Base-by-base conservation (phyloP, 208 protist species). In the Trichomonas tenax region DNA sequence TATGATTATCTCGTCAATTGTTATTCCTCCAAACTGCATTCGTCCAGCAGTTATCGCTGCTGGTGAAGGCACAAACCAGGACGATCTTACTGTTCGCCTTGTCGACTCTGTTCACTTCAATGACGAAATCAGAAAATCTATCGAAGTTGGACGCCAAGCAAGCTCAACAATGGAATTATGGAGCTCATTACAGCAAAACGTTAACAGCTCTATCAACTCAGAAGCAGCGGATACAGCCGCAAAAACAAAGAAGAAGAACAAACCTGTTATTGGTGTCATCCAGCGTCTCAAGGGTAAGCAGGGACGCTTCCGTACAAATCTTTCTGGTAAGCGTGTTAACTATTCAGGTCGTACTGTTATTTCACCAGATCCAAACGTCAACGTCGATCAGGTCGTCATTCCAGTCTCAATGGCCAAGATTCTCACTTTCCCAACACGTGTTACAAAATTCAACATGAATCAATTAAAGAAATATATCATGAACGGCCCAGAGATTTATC, bases 241-340 rank as follows among this genome's bases (percentile, higher is more conserved):
- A 0, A 49, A 51, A 96, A 90, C n/a, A 21, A 46, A 48, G 23
- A 82, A 82, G 14, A 95, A 90, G 86, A 36, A 49, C 82, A 63
- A 95, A 96, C 97, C 97, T 15, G 97, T 97, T 86, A 98, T 96
- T 44, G 97, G 97, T 46, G 98, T 99, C 96, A 98, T 98, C 72
- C 99, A 99, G 97, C 97, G 99, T 40, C 97, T 99, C 48, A 99
- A 99, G 97, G 99, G 99, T 72, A 99, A 99, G 97, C 97, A 99
- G 58, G 99, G 99, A 41, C 98, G 99, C 49, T 99, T 99, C 96
- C n/a, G 96, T 89, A 98, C 98, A 21, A 99, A 99, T 97, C 97
- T 99, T 14, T 99, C 98, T 72, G 99, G 99, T 95, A 99, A 99
- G 97, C 98, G 99, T 89, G 99, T 99, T 0, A 98, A 99, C 97